phyloP scores from a whole-genome alignment of 208 protist genomes.

The Crithidia acanthocephali region DNA sequence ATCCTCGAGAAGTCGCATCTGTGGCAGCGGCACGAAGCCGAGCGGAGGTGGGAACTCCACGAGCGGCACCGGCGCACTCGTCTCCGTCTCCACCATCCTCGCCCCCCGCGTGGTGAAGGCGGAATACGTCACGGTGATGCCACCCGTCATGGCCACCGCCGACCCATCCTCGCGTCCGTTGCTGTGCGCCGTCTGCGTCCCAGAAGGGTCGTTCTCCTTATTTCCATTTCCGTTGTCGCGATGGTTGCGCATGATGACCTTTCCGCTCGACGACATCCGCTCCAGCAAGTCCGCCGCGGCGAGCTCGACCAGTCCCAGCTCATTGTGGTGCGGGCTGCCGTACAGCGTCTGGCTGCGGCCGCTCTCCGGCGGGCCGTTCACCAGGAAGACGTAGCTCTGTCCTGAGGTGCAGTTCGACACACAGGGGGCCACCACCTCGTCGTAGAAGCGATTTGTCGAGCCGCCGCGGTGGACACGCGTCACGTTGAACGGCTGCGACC shows the following conservation, averaged over 20 bases:
- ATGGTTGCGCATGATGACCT: slow-evolving; percentile 39
- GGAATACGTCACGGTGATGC: slow-evolving; percentile 76
- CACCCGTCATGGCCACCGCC: slow-evolving; percentile 32
- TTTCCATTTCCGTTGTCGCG: slow-evolving; percentile 31
- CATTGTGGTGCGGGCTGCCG: slow-evolving; percentile 81
- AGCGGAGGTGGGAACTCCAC: slow-evolving; percentile 83
- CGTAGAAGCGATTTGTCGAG: slow-evolving; percentile 71
- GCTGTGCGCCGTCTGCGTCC: slow-evolving; percentile 5
- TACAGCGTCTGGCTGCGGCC: slow-evolving; percentile 89
- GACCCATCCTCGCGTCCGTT: slow-evolving; percentile 17
- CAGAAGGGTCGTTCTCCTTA: slow-evolving; percentile 17
- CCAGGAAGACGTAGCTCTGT: slow-evolving; percentile 87
- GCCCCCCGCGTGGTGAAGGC: slow-evolving; percentile 76
- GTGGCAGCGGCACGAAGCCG: slow-evolving; percentile 63
- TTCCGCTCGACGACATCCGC: slow-evolving; percentile 44
- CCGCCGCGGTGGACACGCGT: slow-evolving; percentile 81
- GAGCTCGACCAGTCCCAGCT: slow-evolving; percentile 83
- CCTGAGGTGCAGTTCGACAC: slow-evolving; percentile 77
- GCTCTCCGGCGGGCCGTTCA: slow-evolving; percentile 76
- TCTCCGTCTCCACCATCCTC: slow-evolving; percentile 68
- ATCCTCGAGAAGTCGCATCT: slow-evolving; percentile 72
- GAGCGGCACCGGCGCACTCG: slow-evolving; percentile 57
- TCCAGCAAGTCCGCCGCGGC: slow-evolving; percentile 71
- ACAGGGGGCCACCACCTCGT: slow-evolving; percentile 81
- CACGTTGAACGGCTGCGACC: slow-evolving; percentile 70